phyloP scores from a whole-genome alignment of 371 early-diverging fungal species.

The Thermomucor indicae-seudaticae region DNA sequence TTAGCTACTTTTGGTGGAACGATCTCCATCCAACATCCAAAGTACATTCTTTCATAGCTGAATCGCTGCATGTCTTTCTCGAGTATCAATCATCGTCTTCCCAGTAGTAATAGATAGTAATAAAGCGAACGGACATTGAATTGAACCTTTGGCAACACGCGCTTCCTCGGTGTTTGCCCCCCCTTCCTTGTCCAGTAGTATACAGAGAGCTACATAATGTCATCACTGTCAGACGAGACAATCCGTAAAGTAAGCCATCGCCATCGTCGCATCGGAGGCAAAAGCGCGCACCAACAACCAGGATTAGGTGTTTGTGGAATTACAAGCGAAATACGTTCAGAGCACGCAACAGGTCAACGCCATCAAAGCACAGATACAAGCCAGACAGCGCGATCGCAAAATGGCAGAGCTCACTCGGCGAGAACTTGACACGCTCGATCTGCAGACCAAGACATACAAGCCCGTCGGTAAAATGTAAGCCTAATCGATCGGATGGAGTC shows the following conservation, averaged over 20 bases:
- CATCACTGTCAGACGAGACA: slow-evolving; percentile 41
- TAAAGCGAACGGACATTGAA: no score
- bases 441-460: slow-evolving; percentile 60
- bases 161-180: not conserved
- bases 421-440: slow-evolving; percentile 60
- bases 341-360: slow-evolving; percentile 62
- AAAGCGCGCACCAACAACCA: no score
- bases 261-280: not conserved
- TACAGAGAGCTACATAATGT: slow-evolving; percentile 16
- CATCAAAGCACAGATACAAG: slow-evolving; percentile 66
- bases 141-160: no score
- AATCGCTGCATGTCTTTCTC: slow-evolving; percentile 12
- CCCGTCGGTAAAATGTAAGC: slow-evolving; percentile 76
- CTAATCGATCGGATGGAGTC: not conserved
- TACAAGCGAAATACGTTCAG: slow-evolving; percentile 58
- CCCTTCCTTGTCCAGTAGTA: not conserved
- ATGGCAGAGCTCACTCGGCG: slow-evolving; percentile 69
- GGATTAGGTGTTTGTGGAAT: slow-evolving; percentile 56
- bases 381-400: slow-evolving; percentile 67
- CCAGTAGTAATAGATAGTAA: no score
- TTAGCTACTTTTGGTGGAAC: slow-evolving; percentile 39
- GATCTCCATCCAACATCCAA: slow-evolving; percentile 35
- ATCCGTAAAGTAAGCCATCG: slow-evolving; percentile 31
- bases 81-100: not conserved
- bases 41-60: slow-evolving; percentile 25